Base-by-base conservation (phyloP, 2,329 filamentous ascomycete species). In the Ophiobolus disseminans region DNA sequence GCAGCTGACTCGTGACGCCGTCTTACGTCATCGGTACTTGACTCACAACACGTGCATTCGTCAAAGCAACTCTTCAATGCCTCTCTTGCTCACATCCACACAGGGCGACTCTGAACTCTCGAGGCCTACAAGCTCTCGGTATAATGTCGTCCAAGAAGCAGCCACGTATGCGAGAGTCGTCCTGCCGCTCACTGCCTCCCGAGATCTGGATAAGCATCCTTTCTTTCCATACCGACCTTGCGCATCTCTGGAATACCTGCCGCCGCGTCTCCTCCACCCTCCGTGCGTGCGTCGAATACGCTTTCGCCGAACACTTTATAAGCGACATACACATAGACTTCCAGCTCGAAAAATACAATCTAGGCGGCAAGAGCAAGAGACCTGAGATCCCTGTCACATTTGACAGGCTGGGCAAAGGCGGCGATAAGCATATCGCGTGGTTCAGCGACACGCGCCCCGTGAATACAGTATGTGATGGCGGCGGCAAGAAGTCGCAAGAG, bases 201-300 rank as follows among this genome's bases (percentile, higher is more conserved):
- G 69, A 72, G 43, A 38, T 72, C 16, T 72, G 68, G 69, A 69
- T 69, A 37, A 64, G 65, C 50, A 63, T 72, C 42, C 59, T 72
- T 28, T 45, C 57, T 30, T 57, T 65, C 56, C 58, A 65, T 53
- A 43, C 48, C 50, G 64, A 68, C 41, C 62, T 65, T 36, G 51
- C 58, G 4, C 67, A 72, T 47, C 65, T 72, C 10, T 72, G 68
- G 68, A 57, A 53, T 17, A 53, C 52, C 6, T 68, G 65, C 39
- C 66, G 68, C 16, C 57, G 47, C 45, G 48, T 68, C n/a, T 72
- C 68, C 0, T 40, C 53, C 11, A 53, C 58, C 2, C 60, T 67
- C 16, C 57, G 51, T 40, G 63, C 63, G 3, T 72, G 67, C 41
- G 55, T 55, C 37, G 68, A 70, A 42, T 59, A 62, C 40, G 64